phyloP scores from a whole-genome alignment of 179 eudicot species.

The Silene coronaria region DNA sequence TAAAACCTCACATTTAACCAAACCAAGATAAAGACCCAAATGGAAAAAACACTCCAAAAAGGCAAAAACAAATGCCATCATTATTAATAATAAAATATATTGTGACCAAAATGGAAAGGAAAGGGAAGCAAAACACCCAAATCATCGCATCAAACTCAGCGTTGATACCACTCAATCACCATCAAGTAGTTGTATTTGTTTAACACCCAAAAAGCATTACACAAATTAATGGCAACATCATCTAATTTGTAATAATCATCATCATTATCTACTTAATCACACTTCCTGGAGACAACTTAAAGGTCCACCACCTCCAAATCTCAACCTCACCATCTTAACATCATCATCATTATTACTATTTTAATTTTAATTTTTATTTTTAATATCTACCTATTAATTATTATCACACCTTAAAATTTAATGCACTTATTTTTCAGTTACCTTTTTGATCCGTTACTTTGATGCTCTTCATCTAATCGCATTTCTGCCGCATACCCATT shows the following conservation, averaged over 20 bases:
- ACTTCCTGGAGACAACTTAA: neutral
- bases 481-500: slow-evolving; percentile 1
- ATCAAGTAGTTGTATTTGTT: neutral
- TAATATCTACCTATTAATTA: neutral
- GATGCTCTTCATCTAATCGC: slow-evolving; percentile 8
- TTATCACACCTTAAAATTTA: neutral
- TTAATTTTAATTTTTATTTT: too few relatives aligned
- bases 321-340: neutral
- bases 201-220: neutral
- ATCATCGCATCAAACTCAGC: neutral
- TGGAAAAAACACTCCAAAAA: too few relatives aligned
- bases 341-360: neutral
- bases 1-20: too few relatives aligned
- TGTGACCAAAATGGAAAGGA: neutral
- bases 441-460: slow-evolving; percentile 27
- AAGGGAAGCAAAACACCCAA: neutral
- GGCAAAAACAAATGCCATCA: too few relatives aligned
- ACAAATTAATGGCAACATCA: neutral
- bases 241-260: neutral
- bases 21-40: neutral
- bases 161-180: neutral
- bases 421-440: neutral
- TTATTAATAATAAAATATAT: too few relatives aligned
- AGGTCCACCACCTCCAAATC: slow-evolving; percentile 6
- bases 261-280: neutral